Percentiles rank a stretch among this genome's conserved stretches.
These are phyloP conservation scores for Bruguiera parviflora DNA, from an alignment of 345 rosid genomes.

Conservation along the genomic window DNA sequence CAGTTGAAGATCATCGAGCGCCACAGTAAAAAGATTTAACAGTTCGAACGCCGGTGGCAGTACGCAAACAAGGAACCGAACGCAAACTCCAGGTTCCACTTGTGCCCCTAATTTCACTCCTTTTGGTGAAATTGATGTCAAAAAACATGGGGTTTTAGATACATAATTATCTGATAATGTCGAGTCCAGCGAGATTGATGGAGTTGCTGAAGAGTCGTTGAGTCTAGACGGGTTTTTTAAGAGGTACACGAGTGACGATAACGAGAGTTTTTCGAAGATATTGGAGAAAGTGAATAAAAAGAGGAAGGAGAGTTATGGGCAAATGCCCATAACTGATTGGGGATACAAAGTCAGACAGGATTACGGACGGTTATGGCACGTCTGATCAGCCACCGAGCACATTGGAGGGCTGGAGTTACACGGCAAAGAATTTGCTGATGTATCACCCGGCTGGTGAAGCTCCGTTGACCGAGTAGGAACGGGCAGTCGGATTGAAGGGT, in stretches of 20 bases:
- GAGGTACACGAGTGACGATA: conserved; percentile 89
- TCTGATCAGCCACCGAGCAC: conserved; percentile 89
- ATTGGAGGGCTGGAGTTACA: conserved; percentile 83
- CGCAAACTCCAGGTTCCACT: conserved; percentile 87
- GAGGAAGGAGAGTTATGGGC: conserved; percentile 73
- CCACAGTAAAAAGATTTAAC: conserved; percentile 48
- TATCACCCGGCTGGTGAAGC: conserved; percentile 93
- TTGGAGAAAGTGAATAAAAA: conserved; percentile 83
- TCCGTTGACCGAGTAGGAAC: conserved; percentile 70
- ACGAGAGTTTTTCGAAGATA: conserved; percentile 77
- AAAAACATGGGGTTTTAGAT: conserved; percentile 41
- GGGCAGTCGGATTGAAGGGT: conserved; percentile 53
- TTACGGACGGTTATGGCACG: conserved; percentile 94
- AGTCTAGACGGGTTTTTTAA: conserved; percentile 78
- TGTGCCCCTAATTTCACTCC: conserved; percentile 71
- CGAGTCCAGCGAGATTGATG: conserved; percentile 35
- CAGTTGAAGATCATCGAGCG: conserved; percentile 92
- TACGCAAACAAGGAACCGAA: conserved; percentile 10
- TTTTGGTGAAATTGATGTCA: conserved; percentile 64
- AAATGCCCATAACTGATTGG: too few relatives aligned
- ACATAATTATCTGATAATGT: conserved; percentile 32
- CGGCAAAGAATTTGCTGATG: conserved; percentile 87
- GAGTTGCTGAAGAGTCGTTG: conserved; percentile 48
- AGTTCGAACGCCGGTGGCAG: conserved; percentile 35
- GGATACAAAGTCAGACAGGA: conserved; percentile 62